A percentile compares a stretch with the other conserved stretches of the same genome.
These are phyloP conservation scores for Stellera chamaejasme DNA, from an alignment of 345 rosid genomes.

Conservation along the genomic window DNA sequence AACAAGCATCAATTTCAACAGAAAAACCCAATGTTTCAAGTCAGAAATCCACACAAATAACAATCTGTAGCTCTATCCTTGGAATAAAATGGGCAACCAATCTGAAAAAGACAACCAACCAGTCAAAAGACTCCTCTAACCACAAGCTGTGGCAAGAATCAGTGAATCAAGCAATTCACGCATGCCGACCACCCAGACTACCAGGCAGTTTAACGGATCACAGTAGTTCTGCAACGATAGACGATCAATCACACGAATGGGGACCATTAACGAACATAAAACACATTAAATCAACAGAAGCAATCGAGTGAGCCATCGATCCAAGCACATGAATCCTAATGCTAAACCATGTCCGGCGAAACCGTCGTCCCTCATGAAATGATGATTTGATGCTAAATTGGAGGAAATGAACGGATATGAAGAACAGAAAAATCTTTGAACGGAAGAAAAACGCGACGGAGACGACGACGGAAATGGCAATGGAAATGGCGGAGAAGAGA, in stretches of 20 bases:
- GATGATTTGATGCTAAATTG: background rate
- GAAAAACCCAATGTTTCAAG: background rate
- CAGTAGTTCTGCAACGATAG: conserved; percentile 10
- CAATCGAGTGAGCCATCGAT: conserved; percentile 1
- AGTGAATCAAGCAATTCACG: conserved; percentile 15
- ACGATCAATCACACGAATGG: conserved; percentile 7
- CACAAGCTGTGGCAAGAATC: conserved; percentile 4
- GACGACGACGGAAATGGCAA: conserved; percentile 1
- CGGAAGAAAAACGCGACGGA: background rate
- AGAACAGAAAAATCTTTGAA: background rate
- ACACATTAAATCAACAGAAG: background rate
- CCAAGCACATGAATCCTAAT: background rate
- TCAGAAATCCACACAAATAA: background rate
- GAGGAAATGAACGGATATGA: background rate
- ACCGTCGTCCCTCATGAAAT: conserved; percentile 1
- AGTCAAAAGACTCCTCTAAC: background rate
- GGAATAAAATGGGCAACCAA: background rate
- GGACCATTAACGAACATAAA: conserved; percentile 13
- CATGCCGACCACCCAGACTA: conserved; percentile 9
- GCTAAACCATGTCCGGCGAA: conserved; percentile 7
- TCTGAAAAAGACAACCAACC: conserved; percentile 1
- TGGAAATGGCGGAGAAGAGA: conserved; percentile 14
- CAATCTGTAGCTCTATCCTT: background rate
- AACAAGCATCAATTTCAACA: conserved; percentile 7
- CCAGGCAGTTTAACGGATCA: background rate